Base-by-base conservation (phyloP, 441 rosid genomes). In the Croton setiger region DNA sequence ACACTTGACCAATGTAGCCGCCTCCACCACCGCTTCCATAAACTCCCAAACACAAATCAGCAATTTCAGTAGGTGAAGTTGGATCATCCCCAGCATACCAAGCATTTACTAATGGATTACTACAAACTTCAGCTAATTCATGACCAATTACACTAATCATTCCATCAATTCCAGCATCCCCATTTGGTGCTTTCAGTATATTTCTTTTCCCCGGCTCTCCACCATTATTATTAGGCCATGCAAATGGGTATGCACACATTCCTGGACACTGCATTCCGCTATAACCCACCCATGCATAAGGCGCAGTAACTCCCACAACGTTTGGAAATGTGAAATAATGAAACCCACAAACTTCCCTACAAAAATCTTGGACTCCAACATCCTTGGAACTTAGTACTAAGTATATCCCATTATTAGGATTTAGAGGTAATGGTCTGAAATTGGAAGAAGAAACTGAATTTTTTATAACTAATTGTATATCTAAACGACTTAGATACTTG, bases 71-170 rank as follows among this genome's bases (percentile, higher is more conserved):
- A 0, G 91, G 91, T 5, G 88, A 72, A 2, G 84, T 81, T 2
- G 91, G 91, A 70, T 88, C 74, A 36, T 83, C 85, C 2, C 89
- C 89, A 0, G 87, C 91, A 17, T 84, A 85, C 91, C 90, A 88
- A 0, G 88, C 88, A 31, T 85, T 86, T 53, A 84, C 83, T 7
- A 88, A 78, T 0, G 91, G 91, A 56, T 88, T 85, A 23, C 84
- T 86, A 0, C 85, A 75, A 20, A 79, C 79, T 64, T 86, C 86
- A 0, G 94, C 94, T 2, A 88, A 82, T 72, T 88, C 91, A 72
- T 86, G 94, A 18, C 82, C 88, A 3, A 88, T 77, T 47, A 88
- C 82, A 75, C 88, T 88, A 48, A 86, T 75, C 94, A 88, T 88
- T 7, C 94, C 94, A 33, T 86, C 94, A 0, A 72, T 79, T 3